Conservation (phyloP, 305 asterid genomes). For the Rubia balearica region DNA sequence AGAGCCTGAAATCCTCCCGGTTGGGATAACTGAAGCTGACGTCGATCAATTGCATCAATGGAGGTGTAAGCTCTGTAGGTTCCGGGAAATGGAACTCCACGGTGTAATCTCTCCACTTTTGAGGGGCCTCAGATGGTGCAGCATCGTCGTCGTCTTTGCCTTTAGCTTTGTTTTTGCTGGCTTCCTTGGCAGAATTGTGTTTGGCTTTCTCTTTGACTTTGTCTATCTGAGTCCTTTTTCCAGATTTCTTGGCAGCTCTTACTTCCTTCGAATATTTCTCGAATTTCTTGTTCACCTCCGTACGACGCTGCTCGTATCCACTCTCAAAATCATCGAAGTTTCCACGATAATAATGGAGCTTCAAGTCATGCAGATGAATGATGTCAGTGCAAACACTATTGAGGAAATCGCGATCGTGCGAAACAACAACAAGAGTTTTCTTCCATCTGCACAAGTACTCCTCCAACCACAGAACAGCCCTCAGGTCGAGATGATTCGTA, state of each 20-base stretch:
- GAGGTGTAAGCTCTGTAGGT: constrained; percentile 64
- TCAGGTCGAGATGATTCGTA: constrained; percentile 87
- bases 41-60: constrained; percentile 62
- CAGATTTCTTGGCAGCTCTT: constrained; percentile 73
- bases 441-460: constrained; percentile 93
- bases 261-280: constrained; percentile 67
- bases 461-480: constrained; percentile 95
- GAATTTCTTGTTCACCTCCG: constrained; percentile 72
- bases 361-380: constrained; percentile 80
- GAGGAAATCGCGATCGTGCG: constrained; percentile 85
- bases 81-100: constrained; percentile 86
- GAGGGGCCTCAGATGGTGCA: constrained; percentile 54
- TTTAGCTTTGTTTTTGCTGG: constrained; percentile 57
- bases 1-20: constrained; percentile 61
- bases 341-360: constrained; percentile 79
- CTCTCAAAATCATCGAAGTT: constrained; percentile 71
- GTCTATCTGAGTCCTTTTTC: constrained; percentile 63
- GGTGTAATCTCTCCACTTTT: constrained; percentile 73
- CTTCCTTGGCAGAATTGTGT: constrained; percentile 64
- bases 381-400: constrained; percentile 76
- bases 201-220: constrained; percentile 82
- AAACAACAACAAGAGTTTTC: constrained; percentile 93
- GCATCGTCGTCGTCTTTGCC: constrained; percentile 70
- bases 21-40: constrained; percentile 68
- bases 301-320: constrained; percentile 80